phyloP scores from a whole-genome alignment of 2,329 filamentous ascomycete species.

The Coniochaeta ligniaria region DNA sequence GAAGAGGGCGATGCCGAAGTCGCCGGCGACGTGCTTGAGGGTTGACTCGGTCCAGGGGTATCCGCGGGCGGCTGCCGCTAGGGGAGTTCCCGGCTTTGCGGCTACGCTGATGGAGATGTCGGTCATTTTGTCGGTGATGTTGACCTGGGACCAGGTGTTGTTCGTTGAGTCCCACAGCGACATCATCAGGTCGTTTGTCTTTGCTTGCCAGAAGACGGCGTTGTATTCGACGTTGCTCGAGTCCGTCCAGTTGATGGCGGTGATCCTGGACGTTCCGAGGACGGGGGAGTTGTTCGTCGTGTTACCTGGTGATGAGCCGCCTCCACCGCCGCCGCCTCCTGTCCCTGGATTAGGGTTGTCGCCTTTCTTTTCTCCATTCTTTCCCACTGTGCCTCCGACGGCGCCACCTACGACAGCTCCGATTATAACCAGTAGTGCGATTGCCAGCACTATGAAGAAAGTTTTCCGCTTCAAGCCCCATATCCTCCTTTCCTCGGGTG shows the following conservation, averaged over 20 bases:
- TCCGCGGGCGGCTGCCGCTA: background rate
- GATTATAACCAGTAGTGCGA: conserved; percentile 7
- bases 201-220: conserved; percentile 9
- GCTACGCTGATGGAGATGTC: background rate
- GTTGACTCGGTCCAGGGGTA: conserved; percentile 1
- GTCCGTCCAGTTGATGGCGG: conserved; percentile 10
- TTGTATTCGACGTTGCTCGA: conserved; percentile 3
- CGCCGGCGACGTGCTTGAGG: background rate
- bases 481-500: conserved; percentile 4
- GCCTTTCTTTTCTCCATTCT: conserved; percentile 2
- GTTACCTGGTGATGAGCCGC: background rate
- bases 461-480: conserved; percentile 7
- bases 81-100: background rate
- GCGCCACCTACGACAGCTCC: conserved; percentile 11
- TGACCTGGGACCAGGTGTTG: conserved; percentile 4
- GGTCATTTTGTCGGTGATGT: conserved; percentile 7
- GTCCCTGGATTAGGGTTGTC: background rate
- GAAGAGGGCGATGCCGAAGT: conserved; percentile 4
- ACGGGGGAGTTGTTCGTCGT: conserved; percentile 2
- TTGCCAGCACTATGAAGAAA: conserved; percentile 9
- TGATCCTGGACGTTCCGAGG: conserved; percentile 2
- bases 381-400: conserved; percentile 10
- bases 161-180: conserved; percentile 5
- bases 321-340: background rate
- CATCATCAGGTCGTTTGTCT: conserved; percentile 6